Percentiles rank a stretch among this genome's conserved stretches.
Conservation (phyloP, 192 early-diverging fungal genomes). For the Coemansia erecta region DNA sequence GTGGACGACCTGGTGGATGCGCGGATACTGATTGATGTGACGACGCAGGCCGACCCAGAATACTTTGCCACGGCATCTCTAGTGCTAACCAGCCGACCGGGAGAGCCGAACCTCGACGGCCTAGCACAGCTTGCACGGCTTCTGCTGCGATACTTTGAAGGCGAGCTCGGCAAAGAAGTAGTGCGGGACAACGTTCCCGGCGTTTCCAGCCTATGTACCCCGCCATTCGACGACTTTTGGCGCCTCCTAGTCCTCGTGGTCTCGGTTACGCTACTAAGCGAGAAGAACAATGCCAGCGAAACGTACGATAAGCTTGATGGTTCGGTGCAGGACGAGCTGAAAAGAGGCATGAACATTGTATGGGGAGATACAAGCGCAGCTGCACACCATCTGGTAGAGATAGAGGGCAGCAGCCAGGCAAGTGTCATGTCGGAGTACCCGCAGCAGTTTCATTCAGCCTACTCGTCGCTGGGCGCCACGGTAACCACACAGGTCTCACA, state of each 20-base stretch:
- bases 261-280: slow-evolving; percentile 39
- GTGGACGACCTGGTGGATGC: slow-evolving; percentile 38
- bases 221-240: slow-evolving; percentile 49
- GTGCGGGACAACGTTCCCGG: slow-evolving; percentile 32
- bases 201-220: slow-evolving; percentile 19
- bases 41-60: slow-evolving; percentile 42
- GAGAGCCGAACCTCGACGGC: slow-evolving; percentile 41
- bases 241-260: slow-evolving; percentile 39
- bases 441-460: slow-evolving; percentile 33
- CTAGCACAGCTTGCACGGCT: slow-evolving; percentile 46
- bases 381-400: background rate
- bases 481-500: background rate
- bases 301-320: slow-evolving; percentile 28
- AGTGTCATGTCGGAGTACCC: slow-evolving; percentile 25
- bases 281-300: slow-evolving; percentile 27
- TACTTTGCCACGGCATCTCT: slow-evolving; percentile 47
- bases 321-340: slow-evolving; percentile 12
- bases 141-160: slow-evolving; percentile 40
- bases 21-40: slow-evolving; percentile 33
- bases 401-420: slow-evolving; percentile 13
- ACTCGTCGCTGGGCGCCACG: slow-evolving; percentile 29
- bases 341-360: slow-evolving; percentile 26
- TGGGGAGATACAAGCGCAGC: slow-evolving; percentile 15
- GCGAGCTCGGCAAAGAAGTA: slow-evolving; percentile 22
- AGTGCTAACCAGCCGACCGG: slow-evolving; percentile 22